phyloP scores from a whole-genome alignment of 2,329 filamentous ascomycete species.

The Aspergillus pseudoglaucus region DNA sequence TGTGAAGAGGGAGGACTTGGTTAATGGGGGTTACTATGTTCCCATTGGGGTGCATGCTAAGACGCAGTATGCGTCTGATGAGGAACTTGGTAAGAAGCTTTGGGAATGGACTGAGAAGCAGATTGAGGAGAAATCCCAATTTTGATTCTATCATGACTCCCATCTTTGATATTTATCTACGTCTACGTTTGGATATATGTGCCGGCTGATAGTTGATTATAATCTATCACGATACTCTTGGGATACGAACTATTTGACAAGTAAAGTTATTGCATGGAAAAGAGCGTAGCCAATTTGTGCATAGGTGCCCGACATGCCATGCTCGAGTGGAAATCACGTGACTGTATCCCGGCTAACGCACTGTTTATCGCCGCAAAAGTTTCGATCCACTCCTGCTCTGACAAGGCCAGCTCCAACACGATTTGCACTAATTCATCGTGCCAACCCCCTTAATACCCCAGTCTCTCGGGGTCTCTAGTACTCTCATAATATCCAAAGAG shows the following conservation, averaged over 20 bases:
- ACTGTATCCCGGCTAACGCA: conserved; percentile 16
- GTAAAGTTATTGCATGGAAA: not conserved
- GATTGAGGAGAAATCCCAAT: conserved; percentile 15
- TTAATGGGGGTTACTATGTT: conserved; percentile 37
- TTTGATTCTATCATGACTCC: not conserved
- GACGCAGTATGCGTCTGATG: conserved; percentile 26
- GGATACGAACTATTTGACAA: not conserved
- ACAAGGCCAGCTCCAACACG: not conserved
- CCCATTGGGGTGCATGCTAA: conserved; percentile 31
- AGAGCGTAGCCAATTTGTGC: not conserved
- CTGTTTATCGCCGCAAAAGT: conserved; percentile 21
- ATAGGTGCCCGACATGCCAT: not conserved
- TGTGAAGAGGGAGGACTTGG: conserved; percentile 23
- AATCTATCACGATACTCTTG: not conserved
- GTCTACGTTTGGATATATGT: not conserved
- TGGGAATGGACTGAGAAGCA: conserved; percentile 42
- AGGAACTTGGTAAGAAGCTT: conserved; percentile 25
- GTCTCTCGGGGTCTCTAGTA: not conserved
- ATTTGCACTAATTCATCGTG: not conserved
- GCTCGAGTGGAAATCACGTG: conserved; percentile 9
- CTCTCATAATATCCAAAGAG: not conserved
- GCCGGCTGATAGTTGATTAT: not conserved
- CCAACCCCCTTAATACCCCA: not conserved
- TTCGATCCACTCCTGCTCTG: not conserved
- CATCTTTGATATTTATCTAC: not conserved